Percentiles rank a stretch among this genome's conserved stretches.
These are phyloP conservation scores for Fragaria nilgerrensis DNA, from an alignment of 306 rosid genomes.

Conservation along the genomic window DNA sequence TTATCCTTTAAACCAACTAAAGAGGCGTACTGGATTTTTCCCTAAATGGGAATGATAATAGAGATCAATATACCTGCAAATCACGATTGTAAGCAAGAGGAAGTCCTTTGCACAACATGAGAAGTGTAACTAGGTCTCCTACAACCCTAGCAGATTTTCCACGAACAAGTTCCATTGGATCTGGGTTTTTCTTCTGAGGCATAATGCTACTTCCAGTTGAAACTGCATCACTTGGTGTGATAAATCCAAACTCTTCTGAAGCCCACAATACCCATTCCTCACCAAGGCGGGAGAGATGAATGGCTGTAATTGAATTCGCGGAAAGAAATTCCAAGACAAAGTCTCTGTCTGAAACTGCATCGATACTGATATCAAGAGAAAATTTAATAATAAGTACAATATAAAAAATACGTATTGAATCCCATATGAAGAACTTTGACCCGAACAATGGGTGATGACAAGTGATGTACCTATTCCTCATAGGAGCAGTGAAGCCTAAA, in stretches of 20 bases:
- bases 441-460: neutral
- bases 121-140: conserved; percentile 85
- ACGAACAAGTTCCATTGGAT: conserved; percentile 99
- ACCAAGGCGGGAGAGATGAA: conserved; percentile 97
- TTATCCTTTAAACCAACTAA: neutral
- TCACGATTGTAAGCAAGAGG: conserved; percentile 98
- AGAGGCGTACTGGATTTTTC: neutral
- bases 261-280: conserved; percentile 99
- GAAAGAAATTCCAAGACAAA: conserved; percentile 85
- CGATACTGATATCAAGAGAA: conserved; percentile 54
- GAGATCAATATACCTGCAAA: conserved; percentile 62
- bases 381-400: neutral
- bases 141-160: conserved; percentile 93
- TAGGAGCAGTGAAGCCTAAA: conserved; percentile 78
- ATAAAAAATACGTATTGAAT: neutral
- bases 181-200: conserved; percentile 99
- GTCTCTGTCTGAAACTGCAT: conserved; percentile 98
- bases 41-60: neutral
- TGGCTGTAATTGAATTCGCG: conserved; percentile 77
- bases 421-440: neutral
- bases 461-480: conserved; percentile 78
- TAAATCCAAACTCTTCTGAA: conserved; percentile 92
- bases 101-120: conserved; percentile 93
- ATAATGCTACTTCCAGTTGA: conserved; percentile 97
- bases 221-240: conserved; percentile 88